These are phyloP conservation scores for Globisporangium nodosum DNA, from an alignment of 352 stramenopile genomes.

Conservation along the genomic window DNA sequence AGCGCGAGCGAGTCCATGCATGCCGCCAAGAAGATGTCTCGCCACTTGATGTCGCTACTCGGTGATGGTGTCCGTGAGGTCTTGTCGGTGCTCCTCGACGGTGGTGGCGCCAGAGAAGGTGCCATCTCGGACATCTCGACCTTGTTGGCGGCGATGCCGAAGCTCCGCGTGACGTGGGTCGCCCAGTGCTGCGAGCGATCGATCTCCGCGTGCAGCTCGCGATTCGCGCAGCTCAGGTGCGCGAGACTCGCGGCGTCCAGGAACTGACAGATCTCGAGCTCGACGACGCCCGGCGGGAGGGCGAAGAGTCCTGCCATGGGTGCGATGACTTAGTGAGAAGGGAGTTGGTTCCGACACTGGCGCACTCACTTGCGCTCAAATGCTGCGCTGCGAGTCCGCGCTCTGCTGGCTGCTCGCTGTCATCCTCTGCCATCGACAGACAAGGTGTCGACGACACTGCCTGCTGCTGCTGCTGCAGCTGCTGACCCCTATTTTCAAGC, in stretches of 20 bases:
- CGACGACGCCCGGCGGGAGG: slow-evolving; percentile 31
- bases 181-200: slow-evolving; percentile 30
- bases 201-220: slow-evolving; percentile 27
- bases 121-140: background rate
- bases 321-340: background rate
- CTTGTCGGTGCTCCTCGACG: background rate
- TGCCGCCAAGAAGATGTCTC: slow-evolving; percentile 33
- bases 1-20: slow-evolving; percentile 32
- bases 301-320: slow-evolving; percentile 17
- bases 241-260: slow-evolving; percentile 33
- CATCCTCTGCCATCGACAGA: no score
- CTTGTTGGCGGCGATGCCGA: slow-evolving; percentile 32
- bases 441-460: no score
- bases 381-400: no score
- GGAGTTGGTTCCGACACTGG: background rate
- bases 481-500: no score
- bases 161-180: slow-evolving; percentile 30
- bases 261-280: slow-evolving; percentile 37
- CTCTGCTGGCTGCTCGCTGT: no score
- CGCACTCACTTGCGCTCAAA: no score
- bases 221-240: slow-evolving; percentile 30
- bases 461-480: no score
- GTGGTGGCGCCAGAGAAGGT: background rate
- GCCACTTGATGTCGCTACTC: slow-evolving; percentile 27
- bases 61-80: background rate